Conservation (phyloP, 768 basidiomycete genomes). For the Suillus bovinus region DNA sequence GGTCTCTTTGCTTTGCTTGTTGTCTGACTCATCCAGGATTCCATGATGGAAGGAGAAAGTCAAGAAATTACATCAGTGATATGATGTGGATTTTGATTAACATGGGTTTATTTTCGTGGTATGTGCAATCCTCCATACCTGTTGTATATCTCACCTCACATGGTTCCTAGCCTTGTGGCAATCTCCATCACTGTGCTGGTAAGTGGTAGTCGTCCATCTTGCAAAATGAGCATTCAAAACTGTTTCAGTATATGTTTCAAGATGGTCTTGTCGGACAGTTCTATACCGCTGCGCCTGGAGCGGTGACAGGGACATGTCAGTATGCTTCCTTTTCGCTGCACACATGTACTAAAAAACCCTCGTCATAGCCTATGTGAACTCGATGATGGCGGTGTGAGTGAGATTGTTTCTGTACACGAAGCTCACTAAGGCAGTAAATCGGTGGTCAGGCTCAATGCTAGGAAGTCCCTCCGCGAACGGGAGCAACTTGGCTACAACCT, state of each 20-base stretch:
- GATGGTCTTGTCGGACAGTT: not conserved
- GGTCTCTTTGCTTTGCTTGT: not conserved
- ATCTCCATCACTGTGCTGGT: constrained; percentile 14
- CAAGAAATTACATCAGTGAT: constrained; percentile 15
- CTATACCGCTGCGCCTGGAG: constrained; percentile 15
- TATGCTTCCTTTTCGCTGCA: too few relatives aligned
- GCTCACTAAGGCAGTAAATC: not conserved
- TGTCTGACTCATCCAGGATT: constrained; percentile 5
- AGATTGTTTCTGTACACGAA: not conserved
- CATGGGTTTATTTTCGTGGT: constrained; percentile 23
- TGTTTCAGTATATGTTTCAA: constrained; percentile 20
- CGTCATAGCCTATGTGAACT: constrained; percentile 23
- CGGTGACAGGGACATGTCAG: constrained; percentile 21
- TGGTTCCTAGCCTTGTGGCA: constrained; percentile 10
- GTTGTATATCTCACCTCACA: not conserved
- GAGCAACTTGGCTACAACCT: not conserved
- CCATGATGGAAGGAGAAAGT: not conserved
- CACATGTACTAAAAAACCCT: too few relatives aligned
- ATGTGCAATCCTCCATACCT: constrained; percentile 2
- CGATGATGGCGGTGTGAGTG: constrained; percentile 25
- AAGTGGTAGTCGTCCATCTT: not conserved
- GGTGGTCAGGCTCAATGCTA: constrained; percentile 10
- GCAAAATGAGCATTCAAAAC: not conserved
- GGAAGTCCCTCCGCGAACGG: constrained; percentile 19
- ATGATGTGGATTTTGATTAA: constrained; percentile 18